phyloP scores from a whole-genome alignment of 192 early-diverging fungal genomes.

The Coemansia erecta region DNA sequence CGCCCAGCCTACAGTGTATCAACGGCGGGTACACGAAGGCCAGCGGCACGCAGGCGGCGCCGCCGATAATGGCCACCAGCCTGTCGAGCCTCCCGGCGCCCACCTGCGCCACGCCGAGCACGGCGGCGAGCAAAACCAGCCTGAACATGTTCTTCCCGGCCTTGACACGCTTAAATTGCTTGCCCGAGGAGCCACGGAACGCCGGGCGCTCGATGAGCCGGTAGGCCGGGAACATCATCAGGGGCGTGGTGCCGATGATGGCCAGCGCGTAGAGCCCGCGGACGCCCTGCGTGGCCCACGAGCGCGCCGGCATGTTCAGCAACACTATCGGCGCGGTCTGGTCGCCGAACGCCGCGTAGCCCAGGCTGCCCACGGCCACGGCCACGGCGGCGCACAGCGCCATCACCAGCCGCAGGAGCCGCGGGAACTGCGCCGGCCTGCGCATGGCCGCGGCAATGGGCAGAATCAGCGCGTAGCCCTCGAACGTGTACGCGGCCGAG shows the following conservation, averaged over 20 bases:
- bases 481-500: conserved; percentile 88
- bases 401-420: conserved; percentile 73
- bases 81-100: conserved; percentile 73
- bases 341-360: conserved; percentile 83
- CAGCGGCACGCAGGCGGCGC: conserved; percentile 67
- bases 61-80: conserved; percentile 78
- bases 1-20: conserved; percentile 71
- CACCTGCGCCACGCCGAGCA: conserved; percentile 68
- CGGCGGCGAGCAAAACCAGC: conserved; percentile 56
- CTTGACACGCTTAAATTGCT: conserved; percentile 71
- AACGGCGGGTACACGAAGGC: conserved; percentile 83
- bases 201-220: conserved; percentile 81
- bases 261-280: conserved; percentile 89
- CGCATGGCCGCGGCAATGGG: conserved; percentile 76
- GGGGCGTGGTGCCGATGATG: conserved; percentile 84
- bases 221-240: conserved; percentile 88
- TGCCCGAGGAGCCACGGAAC: conserved; percentile 74
- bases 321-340: conserved; percentile 83
- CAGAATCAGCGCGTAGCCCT: conserved; percentile 79
- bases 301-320: conserved; percentile 73
- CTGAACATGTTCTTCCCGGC: conserved; percentile 79
- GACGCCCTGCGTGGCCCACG: conserved; percentile 61
- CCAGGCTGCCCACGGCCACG: conserved; percentile 72
- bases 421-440: conserved; percentile 76
- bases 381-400: conserved; percentile 72